Conservation (phyloP, 768 basidiomycete species). For the Lactarius indigo region DNA sequence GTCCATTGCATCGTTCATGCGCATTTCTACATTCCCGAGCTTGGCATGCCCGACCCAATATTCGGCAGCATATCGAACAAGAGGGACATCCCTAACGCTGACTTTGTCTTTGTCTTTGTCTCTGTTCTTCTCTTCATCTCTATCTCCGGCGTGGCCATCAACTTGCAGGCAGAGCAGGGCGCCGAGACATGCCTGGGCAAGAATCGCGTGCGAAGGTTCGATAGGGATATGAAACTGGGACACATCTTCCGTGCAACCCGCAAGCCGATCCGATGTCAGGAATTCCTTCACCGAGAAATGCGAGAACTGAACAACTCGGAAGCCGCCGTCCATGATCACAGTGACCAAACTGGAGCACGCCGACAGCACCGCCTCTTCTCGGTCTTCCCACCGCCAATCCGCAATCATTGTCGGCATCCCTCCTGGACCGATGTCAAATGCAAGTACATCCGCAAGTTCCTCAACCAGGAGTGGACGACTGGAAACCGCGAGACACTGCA, state of each 20-base stretch:
- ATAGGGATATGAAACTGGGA: neutral
- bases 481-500: neutral
- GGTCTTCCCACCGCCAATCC: neutral
- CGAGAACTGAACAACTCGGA: neutral
- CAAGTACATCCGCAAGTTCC: neutral
- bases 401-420: neutral
- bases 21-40: neutral
- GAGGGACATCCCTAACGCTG: neutral
- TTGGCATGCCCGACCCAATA: neutral
- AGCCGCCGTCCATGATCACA: neutral
- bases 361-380: neutral
- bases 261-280: neutral
- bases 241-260: neutral
- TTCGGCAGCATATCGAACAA: neutral
- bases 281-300: neutral
- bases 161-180: neutral
- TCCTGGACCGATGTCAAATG: neutral
- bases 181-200: neutral
- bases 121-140: too few relatives aligned
- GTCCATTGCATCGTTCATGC: neutral
- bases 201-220: neutral
- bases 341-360: neutral
- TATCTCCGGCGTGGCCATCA: too few relatives aligned
- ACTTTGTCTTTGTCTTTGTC: neutral
- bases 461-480: neutral